Base-by-base conservation (phyloP, 2,329 filamentous ascomycete species). In the Zalaria obscura region DNA sequence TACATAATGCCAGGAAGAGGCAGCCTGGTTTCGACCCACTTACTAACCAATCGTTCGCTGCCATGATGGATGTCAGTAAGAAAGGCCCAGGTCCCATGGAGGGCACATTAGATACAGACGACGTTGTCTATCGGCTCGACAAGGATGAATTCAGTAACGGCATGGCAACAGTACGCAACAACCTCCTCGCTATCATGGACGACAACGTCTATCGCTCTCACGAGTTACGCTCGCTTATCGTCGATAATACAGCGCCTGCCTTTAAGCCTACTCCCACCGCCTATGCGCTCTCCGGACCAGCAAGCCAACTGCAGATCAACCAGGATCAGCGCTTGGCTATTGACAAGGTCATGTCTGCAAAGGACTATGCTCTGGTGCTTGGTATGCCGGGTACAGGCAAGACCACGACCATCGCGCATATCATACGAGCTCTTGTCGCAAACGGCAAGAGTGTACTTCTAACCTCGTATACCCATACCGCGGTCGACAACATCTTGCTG, bases 351-450 rank as follows among this genome's bases (percentile, higher is more conserved):
- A 93, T 98, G 82, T 86, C 82, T 53, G 89, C 91, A 3, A 76
- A 83, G 50, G 88, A 98, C 63, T 98, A 96, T 60, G 89, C 91
- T 5, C 70, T 98, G n/a, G 88, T 98, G 8, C 75, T 98, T 18
- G 91, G 91, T 27, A 98, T 98, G 91, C 91, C 91, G 2, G 91
- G 91, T 5, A 98, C 91, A 0, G 91, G 91, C 44, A 98, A 98
- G 62, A 98, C 91, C 3, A 98, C 91, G 0, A 98, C 91, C 0
- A 96, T 98, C 54, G 87, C 89, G 4, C 88, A 96, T 57, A 95
- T 98, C 51, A 96, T 98, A 53, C 80, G 85, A 36, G 85, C 89
- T 1, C 69, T 98, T 27, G 81, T 91, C 4, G 78, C 81, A 0
- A 84, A 93, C 58, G 83, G 86, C 7, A 96, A 96, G 64, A 93